These are phyloP conservation scores for Pseudonectria foliicola DNA, from an alignment of 2,329 filamentous ascomycete species.

Conservation along the genomic window DNA sequence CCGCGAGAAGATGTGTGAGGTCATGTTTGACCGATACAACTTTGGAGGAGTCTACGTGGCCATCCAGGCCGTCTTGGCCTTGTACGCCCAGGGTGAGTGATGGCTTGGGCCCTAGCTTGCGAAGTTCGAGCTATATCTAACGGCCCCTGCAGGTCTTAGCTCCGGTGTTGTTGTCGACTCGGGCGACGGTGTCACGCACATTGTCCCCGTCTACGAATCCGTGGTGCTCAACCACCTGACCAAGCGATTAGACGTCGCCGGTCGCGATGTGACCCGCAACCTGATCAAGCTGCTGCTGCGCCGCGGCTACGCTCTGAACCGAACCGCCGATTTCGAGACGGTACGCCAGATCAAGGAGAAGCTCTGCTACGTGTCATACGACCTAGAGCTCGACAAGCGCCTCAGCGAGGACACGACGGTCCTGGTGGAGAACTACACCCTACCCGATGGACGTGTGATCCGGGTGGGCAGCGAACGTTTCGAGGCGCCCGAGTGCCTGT, in stretches of 20 bases:
- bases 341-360: slow-evolving; percentile 99
- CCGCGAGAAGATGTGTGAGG: slow-evolving; percentile 94
- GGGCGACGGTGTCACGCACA: slow-evolving; percentile 96
- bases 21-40: slow-evolving; percentile 97
- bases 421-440: slow-evolving; percentile 92
- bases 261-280: slow-evolving; percentile 96
- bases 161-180: slow-evolving; percentile 98
- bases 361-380: slow-evolving; percentile 98
- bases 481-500: slow-evolving; percentile 94
- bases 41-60: slow-evolving; percentile 98
- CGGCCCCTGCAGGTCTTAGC: slow-evolving; percentile 56
- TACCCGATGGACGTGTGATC: slow-evolving; percentile 93
- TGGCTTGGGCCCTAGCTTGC: slow-evolving; percentile 1
- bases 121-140: slow-evolving; percentile 3
- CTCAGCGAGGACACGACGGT: slow-evolving; percentile 97
- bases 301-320: slow-evolving; percentile 92
- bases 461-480: slow-evolving; percentile 95
- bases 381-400: slow-evolving; percentile 90
- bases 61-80: slow-evolving; percentile 90
- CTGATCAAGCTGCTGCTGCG: slow-evolving; percentile 90
- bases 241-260: slow-evolving; percentile 86
- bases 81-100: slow-evolving; percentile 83
- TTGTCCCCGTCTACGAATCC: slow-evolving; percentile 97
- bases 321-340: slow-evolving; percentile 97
- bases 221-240: slow-evolving; percentile 97